Percentiles rank a stretch among this genome's conserved stretches.
These are phyloP conservation scores for Ziziphus jujuba DNA, from an alignment of 306 rosid species.

Conservation along the genomic window DNA sequence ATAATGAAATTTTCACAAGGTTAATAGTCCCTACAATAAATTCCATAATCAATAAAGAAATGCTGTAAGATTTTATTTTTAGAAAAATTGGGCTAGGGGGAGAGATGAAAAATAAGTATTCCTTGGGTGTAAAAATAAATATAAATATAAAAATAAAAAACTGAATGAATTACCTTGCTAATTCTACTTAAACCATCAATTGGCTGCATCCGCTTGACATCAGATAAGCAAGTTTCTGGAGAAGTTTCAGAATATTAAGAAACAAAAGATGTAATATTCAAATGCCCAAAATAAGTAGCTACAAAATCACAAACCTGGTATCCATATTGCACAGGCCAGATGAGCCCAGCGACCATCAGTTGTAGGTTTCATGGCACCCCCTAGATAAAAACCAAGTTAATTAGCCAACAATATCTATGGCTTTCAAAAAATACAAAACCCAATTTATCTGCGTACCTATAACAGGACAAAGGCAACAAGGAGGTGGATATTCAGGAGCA, in stretches of 20 bases:
- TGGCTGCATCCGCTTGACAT: constrained; percentile 95
- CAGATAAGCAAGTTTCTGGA: constrained; percentile 97
- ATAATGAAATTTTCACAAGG: too few relatives aligned
- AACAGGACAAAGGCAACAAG: constrained; percentile 95
- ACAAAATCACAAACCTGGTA: constrained; percentile 74
- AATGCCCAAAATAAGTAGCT: constrained; percentile 16
- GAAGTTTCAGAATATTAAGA: constrained; percentile 34
- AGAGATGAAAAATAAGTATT: too few relatives aligned
- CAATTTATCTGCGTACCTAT: constrained; percentile 57
- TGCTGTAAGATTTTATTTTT: too few relatives aligned
- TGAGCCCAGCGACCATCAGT: constrained; percentile 99
- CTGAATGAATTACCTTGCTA: constrained; percentile 56
- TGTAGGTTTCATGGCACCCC: constrained; percentile 99
- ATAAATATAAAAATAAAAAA: too few relatives aligned
- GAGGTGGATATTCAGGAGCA: constrained; percentile 70
- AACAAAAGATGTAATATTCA: constrained; percentile 12
- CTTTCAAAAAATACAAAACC: constrained; percentile 16
- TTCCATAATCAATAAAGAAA: too few relatives aligned
- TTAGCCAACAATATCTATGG: constrained; percentile 22
- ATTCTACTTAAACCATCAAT: constrained; percentile 91
- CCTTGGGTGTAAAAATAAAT: too few relatives aligned
- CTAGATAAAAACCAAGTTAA: constrained; percentile 45
- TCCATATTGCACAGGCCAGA: constrained; percentile 99
- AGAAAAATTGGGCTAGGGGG: too few relatives aligned
- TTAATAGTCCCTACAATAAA: too few relatives aligned